phyloP scores from a whole-genome alignment of 305 asterid species.

The Fraxinus sp. region DNA sequence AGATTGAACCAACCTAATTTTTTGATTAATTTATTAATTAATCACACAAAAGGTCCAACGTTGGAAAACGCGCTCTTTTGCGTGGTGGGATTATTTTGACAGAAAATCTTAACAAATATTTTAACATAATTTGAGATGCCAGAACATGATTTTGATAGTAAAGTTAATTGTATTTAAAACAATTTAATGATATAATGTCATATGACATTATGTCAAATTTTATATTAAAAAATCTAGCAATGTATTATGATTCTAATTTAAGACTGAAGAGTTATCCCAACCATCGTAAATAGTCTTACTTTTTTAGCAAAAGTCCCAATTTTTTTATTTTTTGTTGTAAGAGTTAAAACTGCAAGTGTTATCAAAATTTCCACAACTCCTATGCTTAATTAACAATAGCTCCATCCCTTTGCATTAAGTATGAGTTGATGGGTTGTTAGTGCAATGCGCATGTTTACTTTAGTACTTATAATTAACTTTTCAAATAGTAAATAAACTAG shows the following conservation, averaged over 20 bases:
- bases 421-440: not conserved
- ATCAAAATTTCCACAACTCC: not conserved
- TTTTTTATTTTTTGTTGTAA: no score
- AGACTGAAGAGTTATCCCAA: not conserved
- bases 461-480: not conserved
- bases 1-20: conserved; percentile 28
- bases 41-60: not conserved
- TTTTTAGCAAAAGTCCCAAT: no score
- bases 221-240: no score
- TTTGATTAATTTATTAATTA: not conserved
- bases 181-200: no score
- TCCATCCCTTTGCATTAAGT: not conserved
- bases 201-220: no score
- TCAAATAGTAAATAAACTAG: not conserved
- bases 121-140: no score
- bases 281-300: not conserved
- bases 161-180: no score
- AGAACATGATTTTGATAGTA: no score
- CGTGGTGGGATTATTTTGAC: not conserved
- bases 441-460: not conserved
- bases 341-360: no score
- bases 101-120: no score
- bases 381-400: not conserved
- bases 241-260: no score
- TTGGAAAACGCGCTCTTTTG: not conserved